These are phyloP conservation scores for Typha latifolia DNA, from an alignment of 176 grass and related monocot species.

Conservation along the genomic window DNA sequence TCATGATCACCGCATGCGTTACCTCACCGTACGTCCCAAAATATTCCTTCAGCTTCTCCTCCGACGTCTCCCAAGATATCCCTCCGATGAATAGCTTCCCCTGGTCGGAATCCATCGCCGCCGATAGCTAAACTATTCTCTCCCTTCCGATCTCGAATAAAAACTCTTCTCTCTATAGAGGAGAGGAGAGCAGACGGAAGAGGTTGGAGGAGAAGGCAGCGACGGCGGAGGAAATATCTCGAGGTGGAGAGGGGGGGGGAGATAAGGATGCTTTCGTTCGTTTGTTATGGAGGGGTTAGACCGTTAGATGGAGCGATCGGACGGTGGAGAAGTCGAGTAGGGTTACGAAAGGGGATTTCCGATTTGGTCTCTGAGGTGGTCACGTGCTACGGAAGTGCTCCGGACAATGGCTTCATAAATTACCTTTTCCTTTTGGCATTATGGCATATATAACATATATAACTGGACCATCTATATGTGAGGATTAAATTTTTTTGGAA, in stretches of 20 bases:
- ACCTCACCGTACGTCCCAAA: conserved; percentile 76
- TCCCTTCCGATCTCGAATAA: not conserved
- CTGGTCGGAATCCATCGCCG: conserved; percentile 84
- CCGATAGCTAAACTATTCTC: not conserved
- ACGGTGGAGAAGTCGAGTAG: not conserved
- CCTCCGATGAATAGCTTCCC: conserved; percentile 98
- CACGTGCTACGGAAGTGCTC: too few relatives aligned
- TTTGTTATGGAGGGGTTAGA: not conserved
- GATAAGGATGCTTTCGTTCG: not conserved
- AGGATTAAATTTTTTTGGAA: too few relatives aligned
- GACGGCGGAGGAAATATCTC: not conserved
- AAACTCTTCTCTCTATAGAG: not conserved
- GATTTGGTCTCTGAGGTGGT: too few relatives aligned
- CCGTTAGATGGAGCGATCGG: not conserved
- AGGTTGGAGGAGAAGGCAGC: not conserved
- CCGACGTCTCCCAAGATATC: conserved; percentile 97
- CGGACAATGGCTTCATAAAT: too few relatives aligned
- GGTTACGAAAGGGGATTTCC: not conserved
- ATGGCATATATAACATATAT: too few relatives aligned
- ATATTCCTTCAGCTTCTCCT: conserved; percentile 89
- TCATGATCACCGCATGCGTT: conserved; percentile 81
- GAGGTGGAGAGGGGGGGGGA: not conserved
- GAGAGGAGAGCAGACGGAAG: not conserved
- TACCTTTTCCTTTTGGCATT: too few relatives aligned
- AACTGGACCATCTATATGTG: too few relatives aligned